Base-by-base conservation (phyloP, 768 basidiomycete species). In the Dentipellis fragilis region DNA sequence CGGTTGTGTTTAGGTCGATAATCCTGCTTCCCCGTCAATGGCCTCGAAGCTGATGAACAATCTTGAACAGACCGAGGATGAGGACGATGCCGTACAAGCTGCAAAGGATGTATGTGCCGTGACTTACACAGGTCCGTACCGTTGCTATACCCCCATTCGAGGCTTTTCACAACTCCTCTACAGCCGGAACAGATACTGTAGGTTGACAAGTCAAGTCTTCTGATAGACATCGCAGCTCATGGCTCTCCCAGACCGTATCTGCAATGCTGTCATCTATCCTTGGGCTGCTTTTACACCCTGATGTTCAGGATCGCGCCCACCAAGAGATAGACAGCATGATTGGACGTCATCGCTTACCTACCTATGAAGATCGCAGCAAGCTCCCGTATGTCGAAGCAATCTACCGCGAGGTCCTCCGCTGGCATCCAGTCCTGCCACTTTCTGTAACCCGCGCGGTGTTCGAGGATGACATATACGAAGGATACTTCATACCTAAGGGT, bases 401-500 rank as follows among this genome's bases (percentile, higher is more conserved):
- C 12, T 58, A 55, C 39, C 57, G 29, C 2, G 58, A 58, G 17
- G 38, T 58, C 14, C 19, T 23, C 10, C 46, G 54, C 46, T 56
- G 58, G 58, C 17, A 45, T 14, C 37, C 49, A 35, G 52, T 54
- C 14, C 36, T 48, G 7, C 57, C 52, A 14, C 16, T 39, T 47
- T 55, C 42, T 19, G 35, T 58, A 8, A 55, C 58, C 6, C 58
- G 50, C 10, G 46, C 51, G 6, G 29, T 52, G 36, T 29, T 16
- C 2, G 38, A 56, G 34, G 58, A 58, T 29, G 55, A 42, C 2
- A 49, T 56, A 38, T 58, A 58, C 22, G 21, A 29, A 35, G 54
- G 51, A 17, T 49, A 52, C 5, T 56, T 58, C 19, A 56, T 56
- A 29, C 58, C 55, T 16, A 58, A 58, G 49, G 58, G 58, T 58